Conservation (phyloP, 2,329 filamentous ascomycete genomes). For the Pseudogymnoascus sp. region DNA sequence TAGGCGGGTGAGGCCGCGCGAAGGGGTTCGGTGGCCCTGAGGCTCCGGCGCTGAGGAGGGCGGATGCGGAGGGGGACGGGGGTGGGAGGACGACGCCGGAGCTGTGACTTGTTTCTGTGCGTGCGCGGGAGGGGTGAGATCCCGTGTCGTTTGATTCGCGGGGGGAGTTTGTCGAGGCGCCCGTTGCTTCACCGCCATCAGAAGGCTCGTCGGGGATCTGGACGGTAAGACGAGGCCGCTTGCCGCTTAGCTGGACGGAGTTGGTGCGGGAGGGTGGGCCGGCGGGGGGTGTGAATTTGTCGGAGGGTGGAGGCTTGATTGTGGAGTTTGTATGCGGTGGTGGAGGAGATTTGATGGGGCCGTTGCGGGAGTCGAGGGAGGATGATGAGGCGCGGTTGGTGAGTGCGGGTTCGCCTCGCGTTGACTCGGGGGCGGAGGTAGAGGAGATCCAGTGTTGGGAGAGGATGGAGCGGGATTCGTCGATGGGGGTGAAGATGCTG, state of each 20-base stretch:
- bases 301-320: slow-evolving; percentile 38
- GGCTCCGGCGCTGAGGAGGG: slow-evolving; percentile 81
- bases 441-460: slow-evolving; percentile 73
- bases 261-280: slow-evolving; percentile 66
- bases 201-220: slow-evolving; percentile 91
- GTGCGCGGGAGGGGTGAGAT: slow-evolving; percentile 15
- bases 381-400: slow-evolving; percentile 50
- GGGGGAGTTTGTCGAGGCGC: slow-evolving; percentile 52
- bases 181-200: slow-evolving; percentile 66
- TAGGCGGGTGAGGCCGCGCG: slow-evolving; percentile 72
- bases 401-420: slow-evolving; percentile 27
- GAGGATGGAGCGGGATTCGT: slow-evolving; percentile 81
- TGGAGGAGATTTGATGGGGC: slow-evolving; percentile 45
- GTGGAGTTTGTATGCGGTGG: slow-evolving; percentile 30
- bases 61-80: slow-evolving; percentile 71
- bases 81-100: slow-evolving; percentile 77
- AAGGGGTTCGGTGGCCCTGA: slow-evolving; percentile 93
- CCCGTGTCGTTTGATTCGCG: slow-evolving; percentile 21
- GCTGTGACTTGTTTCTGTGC: slow-evolving; percentile 40
- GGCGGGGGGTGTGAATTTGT: slow-evolving; percentile 46
- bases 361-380: slow-evolving; percentile 27
- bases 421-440: slow-evolving; percentile 34
- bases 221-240: slow-evolving; percentile 78
- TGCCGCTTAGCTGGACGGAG: slow-evolving; percentile 54
- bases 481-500: slow-evolving; percentile 96